phyloP scores from a whole-genome alignment of 768 basidiomycete species.

The Collybiopsis luxurians region DNA sequence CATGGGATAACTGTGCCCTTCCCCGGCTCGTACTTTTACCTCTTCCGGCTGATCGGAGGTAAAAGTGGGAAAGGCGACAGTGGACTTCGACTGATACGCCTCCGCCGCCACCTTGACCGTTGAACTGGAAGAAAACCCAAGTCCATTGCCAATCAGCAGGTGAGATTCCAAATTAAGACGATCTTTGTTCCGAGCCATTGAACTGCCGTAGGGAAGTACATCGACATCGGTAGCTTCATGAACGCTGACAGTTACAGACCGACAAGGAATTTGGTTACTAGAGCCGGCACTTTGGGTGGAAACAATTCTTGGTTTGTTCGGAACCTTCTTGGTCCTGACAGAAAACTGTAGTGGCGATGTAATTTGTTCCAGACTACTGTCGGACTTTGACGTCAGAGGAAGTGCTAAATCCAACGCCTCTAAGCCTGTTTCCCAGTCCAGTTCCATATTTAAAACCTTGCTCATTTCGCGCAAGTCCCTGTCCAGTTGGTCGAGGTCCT shows the following conservation, averaged over 20 bases:
- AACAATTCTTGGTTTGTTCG: too few species aligned
- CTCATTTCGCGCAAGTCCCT: not conserved
- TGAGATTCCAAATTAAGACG: not conserved
- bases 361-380: not conserved
- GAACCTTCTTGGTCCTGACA: too few species aligned
- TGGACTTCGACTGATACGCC: not conserved
- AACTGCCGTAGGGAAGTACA: too few species aligned
- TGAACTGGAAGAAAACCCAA: not conserved
- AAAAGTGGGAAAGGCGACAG: not conserved
- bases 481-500: not conserved
- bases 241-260: too few species aligned
- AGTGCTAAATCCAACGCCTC: conserved; percentile 1
- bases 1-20: not conserved
- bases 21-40: not conserved
- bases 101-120: not conserved
- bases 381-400: not conserved
- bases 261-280: too few species aligned
- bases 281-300: too few species aligned
- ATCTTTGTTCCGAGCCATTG: too few species aligned
- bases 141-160: not conserved
- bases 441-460: not conserved
- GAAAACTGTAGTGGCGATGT: too few species aligned
- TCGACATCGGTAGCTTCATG: too few species aligned
- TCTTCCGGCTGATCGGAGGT: not conserved
- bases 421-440: not conserved